These are phyloP conservation scores for Anacardium occidentale DNA, from an alignment of 345 rosid species.

Conservation along the genomic window DNA sequence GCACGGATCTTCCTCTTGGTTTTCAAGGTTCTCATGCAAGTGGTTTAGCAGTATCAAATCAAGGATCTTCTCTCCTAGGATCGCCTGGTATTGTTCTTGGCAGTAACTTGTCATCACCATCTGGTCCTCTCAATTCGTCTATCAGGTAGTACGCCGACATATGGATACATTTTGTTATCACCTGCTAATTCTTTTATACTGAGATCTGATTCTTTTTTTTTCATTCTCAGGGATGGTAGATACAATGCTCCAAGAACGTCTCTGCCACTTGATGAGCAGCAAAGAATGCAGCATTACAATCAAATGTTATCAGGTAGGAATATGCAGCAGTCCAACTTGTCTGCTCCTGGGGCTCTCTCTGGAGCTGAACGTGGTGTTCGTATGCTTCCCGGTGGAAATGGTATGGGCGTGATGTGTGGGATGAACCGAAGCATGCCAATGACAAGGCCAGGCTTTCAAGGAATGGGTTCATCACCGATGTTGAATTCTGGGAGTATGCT, in stretches of 20 bases:
- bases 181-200: constrained; percentile 19
- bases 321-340: constrained; percentile 65
- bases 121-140: constrained; percentile 60
- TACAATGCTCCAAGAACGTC: constrained; percentile 65
- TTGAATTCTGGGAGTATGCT: constrained; percentile 64
- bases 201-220: constrained; percentile 12
- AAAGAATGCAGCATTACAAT: constrained; percentile 64
- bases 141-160: constrained; percentile 42
- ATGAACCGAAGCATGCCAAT: constrained; percentile 65
- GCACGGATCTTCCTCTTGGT: constrained; percentile 60
- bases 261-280: constrained; percentile 82
- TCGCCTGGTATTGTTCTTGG: constrained; percentile 63
- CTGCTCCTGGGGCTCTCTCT: constrained; percentile 63
- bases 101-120: constrained; percentile 51
- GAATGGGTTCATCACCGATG: constrained; percentile 64
- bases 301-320: constrained; percentile 69
- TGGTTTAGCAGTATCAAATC: constrained; percentile 60
- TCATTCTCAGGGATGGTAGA: constrained; percentile 68
- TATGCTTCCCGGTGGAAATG: constrained; percentile 65
- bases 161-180: constrained; percentile 19
- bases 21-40: constrained; percentile 59
- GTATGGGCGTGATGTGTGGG: constrained; percentile 64
- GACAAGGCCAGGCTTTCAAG: constrained; percentile 80
- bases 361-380: constrained; percentile 68
- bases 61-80: constrained; percentile 61